phyloP scores from a whole-genome alignment of 2,329 filamentous ascomycete genomes.

The Claviceps capensis region DNA sequence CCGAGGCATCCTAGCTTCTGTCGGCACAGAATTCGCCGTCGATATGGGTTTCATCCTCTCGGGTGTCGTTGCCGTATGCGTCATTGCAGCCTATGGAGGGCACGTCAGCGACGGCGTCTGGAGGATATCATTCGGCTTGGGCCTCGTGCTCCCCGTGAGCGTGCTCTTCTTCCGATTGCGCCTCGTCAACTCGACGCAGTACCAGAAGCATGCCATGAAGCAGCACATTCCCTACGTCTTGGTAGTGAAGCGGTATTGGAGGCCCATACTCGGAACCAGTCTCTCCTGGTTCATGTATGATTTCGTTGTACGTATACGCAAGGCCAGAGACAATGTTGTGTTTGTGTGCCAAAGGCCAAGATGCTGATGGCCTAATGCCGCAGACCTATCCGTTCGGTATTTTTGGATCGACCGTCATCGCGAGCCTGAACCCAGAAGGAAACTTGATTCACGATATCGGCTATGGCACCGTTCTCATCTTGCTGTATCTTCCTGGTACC shows the following conservation, averaged over 20 bases:
- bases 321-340: no score
- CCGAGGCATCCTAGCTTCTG: slow-evolving; percentile 19
- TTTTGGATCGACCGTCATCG: slow-evolving; percentile 13
- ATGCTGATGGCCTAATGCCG: background rate
- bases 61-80: slow-evolving; percentile 30
- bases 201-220: slow-evolving; percentile 15
- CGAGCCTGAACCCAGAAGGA: slow-evolving; percentile 9
- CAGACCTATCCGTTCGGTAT: slow-evolving; percentile 14
- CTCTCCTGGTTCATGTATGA: slow-evolving; percentile 34
- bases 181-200: slow-evolving; percentile 33
- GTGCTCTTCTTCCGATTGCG: slow-evolving; percentile 41
- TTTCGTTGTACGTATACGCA: slow-evolving; percentile 7
- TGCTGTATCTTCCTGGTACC: slow-evolving; percentile 9
- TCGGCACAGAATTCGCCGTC: slow-evolving; percentile 22
- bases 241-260: slow-evolving; percentile 23
- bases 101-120: slow-evolving; percentile 17
- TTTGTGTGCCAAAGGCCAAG: no score
- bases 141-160: slow-evolving; percentile 25
- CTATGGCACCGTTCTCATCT: slow-evolving; percentile 12
- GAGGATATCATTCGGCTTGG: slow-evolving; percentile 21
- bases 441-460: slow-evolving; percentile 11
- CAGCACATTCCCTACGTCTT: slow-evolving; percentile 13
- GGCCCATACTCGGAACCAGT: slow-evolving; percentile 35
- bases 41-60: slow-evolving; percentile 22
- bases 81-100: slow-evolving; percentile 19